These are phyloP conservation scores for Saururus chinensis DNA, from an alignment of 164 flowering plant species.

Conservation along the genomic window DNA sequence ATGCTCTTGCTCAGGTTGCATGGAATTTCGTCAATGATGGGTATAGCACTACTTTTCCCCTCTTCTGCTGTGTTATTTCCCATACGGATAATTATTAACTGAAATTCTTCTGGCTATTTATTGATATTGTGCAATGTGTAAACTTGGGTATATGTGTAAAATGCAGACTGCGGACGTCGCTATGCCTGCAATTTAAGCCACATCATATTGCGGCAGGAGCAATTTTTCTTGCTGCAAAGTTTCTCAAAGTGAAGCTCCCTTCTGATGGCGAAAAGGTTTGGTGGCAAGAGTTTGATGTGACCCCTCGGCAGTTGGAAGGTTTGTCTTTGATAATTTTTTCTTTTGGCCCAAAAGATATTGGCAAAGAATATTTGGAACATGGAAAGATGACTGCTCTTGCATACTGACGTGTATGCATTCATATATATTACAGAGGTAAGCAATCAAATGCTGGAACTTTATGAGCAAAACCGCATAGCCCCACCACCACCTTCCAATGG, in stretches of 20 bases:
- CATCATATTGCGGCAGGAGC: constrained; percentile 90
- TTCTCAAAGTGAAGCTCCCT: constrained; percentile 76
- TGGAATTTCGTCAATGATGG: constrained; percentile 94
- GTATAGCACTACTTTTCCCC: constrained; percentile 27
- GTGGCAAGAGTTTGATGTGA: constrained; percentile 94
- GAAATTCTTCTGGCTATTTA: not conserved
- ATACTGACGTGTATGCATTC: constrained; percentile 8
- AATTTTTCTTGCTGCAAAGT: constrained; percentile 85
- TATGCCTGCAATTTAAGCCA: constrained; percentile 83
- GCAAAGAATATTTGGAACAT: not conserved
- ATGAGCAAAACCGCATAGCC: constrained; percentile 64
- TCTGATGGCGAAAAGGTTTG: constrained; percentile 82
- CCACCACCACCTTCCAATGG: constrained; percentile 45
- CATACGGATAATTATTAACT: no score
- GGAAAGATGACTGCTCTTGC: not conserved
- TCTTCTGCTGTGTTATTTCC: not conserved
- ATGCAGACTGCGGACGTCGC: constrained; percentile 80
- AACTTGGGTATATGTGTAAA: constrained; percentile 7
- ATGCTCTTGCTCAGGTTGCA: constrained; percentile 81
- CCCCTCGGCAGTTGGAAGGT: constrained; percentile 90
- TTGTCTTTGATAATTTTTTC: constrained; percentile 13
- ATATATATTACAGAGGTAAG: constrained; percentile 99
- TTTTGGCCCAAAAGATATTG: constrained; percentile 1
- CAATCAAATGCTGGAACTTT: constrained; percentile 94
- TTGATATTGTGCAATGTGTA: constrained; percentile 14